phyloP scores from a whole-genome alignment of 179 eudicot species.

The Spinacia oleracea region DNA sequence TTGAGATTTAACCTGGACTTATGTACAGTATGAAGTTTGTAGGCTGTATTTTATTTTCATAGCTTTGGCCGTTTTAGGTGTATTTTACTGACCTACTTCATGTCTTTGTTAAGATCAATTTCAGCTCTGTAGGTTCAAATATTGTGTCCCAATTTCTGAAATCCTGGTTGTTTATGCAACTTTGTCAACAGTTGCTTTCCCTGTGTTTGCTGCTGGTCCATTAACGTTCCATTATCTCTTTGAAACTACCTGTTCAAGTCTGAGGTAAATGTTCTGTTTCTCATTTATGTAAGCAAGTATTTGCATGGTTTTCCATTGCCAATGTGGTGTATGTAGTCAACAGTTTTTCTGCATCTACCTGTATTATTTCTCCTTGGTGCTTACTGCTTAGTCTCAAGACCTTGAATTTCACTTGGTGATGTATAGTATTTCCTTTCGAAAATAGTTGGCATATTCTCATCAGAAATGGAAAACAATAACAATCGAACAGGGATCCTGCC shows the following conservation, averaged over 20 bases:
- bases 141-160: too few species aligned
- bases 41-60: background rate
- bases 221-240: background rate
- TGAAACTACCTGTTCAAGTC: background rate
- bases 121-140: background rate
- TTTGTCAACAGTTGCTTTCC: background rate
- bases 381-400: background rate
- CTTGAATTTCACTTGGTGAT: background rate
- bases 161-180: background rate
- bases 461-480: too few species aligned
- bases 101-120: background rate
- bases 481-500: too few species aligned
- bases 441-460: too few species aligned
- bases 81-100: background rate
- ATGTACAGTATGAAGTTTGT: too few species aligned
- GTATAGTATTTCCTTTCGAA: too few species aligned
- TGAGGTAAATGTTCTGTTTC: background rate
- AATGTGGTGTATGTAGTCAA: background rate
- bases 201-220: background rate
- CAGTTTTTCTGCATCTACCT: background rate
- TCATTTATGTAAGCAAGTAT: background rate
- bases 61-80: background rate
- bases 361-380: background rate
- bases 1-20: too few species aligned
- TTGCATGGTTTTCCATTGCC: background rate